These are phyloP conservation scores for Pichia heedii DNA, from an alignment of 805 yeast species.

Conservation along the genomic window DNA sequence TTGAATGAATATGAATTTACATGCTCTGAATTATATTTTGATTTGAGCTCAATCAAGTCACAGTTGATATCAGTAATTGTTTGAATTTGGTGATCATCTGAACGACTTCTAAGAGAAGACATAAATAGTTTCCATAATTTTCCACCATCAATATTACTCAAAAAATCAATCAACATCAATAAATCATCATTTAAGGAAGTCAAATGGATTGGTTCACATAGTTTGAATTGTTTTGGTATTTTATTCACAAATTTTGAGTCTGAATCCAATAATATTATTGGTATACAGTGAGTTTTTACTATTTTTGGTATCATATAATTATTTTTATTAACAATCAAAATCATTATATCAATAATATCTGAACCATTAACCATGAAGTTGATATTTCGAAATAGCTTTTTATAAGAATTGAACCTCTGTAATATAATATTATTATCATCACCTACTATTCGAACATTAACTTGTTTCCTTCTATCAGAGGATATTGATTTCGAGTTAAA, in stretches of 20 bases:
- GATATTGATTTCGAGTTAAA: neutral
- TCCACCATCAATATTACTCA: constrained; percentile 19
- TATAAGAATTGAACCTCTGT: constrained; percentile 19
- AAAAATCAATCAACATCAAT: constrained; percentile 25
- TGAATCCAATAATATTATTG: constrained; percentile 1
- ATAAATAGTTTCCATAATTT: constrained; percentile 10
- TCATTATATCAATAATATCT: constrained; percentile 18
- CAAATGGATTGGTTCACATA: constrained; percentile 27
- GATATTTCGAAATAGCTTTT: constrained; percentile 23
- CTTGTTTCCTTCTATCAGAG: neutral
- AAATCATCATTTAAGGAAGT: constrained; percentile 23
- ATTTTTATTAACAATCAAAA: constrained; percentile 22
- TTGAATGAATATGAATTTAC: neutral
- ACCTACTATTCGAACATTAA: constrained; percentile 25
- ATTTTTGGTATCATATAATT: constrained; percentile 22
- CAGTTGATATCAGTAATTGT: constrained; percentile 18
- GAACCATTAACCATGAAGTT: constrained; percentile 14
- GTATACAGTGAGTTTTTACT: constrained; percentile 7
- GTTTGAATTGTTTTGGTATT: constrained; percentile 17
- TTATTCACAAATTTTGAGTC: neutral
- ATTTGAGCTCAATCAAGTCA: constrained; percentile 14
- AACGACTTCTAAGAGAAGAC: neutral
- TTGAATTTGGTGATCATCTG: constrained; percentile 6
- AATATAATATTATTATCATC: constrained; percentile 13
- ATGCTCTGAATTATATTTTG: neutral